Percentiles rank a stretch among this genome's conserved stretches.
Conservation (phyloP, 2,329 filamentous ascomycete species). For the Bertia moriformis region DNA sequence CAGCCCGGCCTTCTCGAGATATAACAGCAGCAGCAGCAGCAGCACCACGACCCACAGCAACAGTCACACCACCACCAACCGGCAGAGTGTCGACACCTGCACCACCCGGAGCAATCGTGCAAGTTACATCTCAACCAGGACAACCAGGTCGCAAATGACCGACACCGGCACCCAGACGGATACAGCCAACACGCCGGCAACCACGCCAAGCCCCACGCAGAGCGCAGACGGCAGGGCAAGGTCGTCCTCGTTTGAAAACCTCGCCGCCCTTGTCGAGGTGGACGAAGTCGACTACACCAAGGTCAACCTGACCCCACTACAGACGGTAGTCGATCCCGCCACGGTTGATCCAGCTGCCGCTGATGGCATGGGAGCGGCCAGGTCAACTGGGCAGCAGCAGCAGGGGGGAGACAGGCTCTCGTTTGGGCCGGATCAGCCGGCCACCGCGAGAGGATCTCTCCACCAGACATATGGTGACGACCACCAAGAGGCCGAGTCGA, state of each 20-base stretch:
- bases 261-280: constrained; percentile 21
- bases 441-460: neutral
- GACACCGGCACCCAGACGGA: constrained; percentile 53
- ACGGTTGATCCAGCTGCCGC: constrained; percentile 7
- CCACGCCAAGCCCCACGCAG: constrained; percentile 35
- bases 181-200: constrained; percentile 33
- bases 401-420: neutral
- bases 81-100: constrained; percentile 57
- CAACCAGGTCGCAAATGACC: constrained; percentile 52
- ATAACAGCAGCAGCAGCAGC: no score
- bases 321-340: constrained; percentile 20
- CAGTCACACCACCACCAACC: no score
- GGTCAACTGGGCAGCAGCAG: constrained; percentile 1
- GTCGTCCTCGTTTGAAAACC: constrained; percentile 23
- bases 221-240: constrained; percentile 33
- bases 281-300: constrained; percentile 45
- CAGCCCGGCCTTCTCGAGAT: constrained; percentile 52
- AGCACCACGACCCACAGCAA: no score
- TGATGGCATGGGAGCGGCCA: no score
- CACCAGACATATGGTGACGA: neutral
- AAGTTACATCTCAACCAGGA: constrained; percentile 62
- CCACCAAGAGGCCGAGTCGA: neutral
- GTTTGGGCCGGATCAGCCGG: neutral
- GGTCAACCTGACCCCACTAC: constrained; percentile 34
- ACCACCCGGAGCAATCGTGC: constrained; percentile 48